Evolutionary conservation across 805 yeast species (phyloP), one percentile per base, ranked within the genome.

Genomic region (Candida coleopterorum): DNA sequence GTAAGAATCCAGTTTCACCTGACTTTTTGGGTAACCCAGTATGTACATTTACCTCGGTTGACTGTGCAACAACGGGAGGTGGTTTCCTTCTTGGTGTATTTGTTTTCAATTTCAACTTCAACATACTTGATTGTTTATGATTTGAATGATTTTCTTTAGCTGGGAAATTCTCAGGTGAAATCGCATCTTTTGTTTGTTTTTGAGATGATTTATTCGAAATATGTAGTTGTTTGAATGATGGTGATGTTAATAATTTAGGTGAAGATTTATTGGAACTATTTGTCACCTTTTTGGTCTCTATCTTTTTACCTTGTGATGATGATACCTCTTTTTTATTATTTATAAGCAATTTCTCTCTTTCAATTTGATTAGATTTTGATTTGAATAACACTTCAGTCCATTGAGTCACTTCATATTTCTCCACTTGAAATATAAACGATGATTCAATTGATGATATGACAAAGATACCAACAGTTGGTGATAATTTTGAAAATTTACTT

Each of bases 321-420:
- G 25, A 11, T 20, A 20, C 11, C 16, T 25, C 25, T 6, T 12
- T 44, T 41, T 14, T 35, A 39, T 24, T 32, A 39, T 21, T 4
- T 9, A 14, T n/a, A 29, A 44, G 43, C 24, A 47, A 48, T 8
- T 56, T 57, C 12, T 48, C 45, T 36, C 75, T 62, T 30, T 79
- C 83, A 40, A 62, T 68, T 22, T 72, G 75, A 26, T 65, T 61
- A 10, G 55, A 52, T 35, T 75, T 70, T 2, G 81, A 62, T 39
- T 64, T 69, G 4, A 72, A 74, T 14, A 80, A 54, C 0, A 73
- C 53, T 25, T 65, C 68, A 1, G 85, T 73, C 90, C 90, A 83
- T 14, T 61, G 50, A 10, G 67, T 58, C 1, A 76, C 62, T 25
- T 75, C 81, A 26, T 52, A 55, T 37, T 68, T 71, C 27, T 74